These are phyloP conservation scores for Oehlia diaphana DNA, from an alignment of 192 early-diverging fungal genomes.

Conservation along the genomic window DNA sequence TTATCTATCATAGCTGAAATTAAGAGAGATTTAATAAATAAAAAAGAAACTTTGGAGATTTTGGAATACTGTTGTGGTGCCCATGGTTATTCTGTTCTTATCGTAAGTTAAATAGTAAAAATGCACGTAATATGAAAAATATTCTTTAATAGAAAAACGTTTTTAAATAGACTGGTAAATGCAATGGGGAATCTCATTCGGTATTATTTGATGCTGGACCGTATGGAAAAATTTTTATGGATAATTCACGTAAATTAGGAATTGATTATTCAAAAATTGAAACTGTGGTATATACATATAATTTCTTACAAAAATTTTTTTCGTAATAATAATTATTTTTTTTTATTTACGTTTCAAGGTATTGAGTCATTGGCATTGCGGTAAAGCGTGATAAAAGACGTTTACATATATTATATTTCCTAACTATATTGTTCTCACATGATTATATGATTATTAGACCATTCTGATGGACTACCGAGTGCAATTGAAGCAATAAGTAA, in stretches of 20 bases:
- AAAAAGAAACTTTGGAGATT: slow-evolving; percentile 33
- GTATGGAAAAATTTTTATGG: slow-evolving; percentile 39
- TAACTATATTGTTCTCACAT: not conserved
- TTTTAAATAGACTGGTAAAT: slow-evolving; percentile 34
- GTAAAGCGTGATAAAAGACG: not conserved
- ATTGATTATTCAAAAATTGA: slow-evolving; percentile 41
- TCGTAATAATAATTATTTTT: not conserved
- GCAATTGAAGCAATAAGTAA: not conserved
- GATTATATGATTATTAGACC: not conserved
- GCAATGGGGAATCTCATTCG: slow-evolving; percentile 29
- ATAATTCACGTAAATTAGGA: slow-evolving; percentile 39
- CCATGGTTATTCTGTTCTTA: slow-evolving; percentile 38
- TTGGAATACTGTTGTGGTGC: slow-evolving; percentile 39
- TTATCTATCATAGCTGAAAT: not conserved
- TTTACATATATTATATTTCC: too few species aligned
- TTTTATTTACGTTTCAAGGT: not conserved
- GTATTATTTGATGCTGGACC: slow-evolving; percentile 40
- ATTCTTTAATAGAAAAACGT: not conserved
- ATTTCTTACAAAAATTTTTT: slow-evolving; percentile 10
- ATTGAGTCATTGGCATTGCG: not conserved
- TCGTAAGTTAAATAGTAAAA: slow-evolving; percentile 22
- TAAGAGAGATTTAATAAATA: not conserved
- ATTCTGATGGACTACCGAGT: not conserved
- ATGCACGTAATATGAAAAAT: not conserved
- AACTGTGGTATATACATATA: slow-evolving; percentile 21